Percentiles rank a stretch among this genome's conserved stretches.
Evolutionary conservation across 805 yeast genomes (phyloP).

Genomic region (Barnettozyma californica): DNA sequence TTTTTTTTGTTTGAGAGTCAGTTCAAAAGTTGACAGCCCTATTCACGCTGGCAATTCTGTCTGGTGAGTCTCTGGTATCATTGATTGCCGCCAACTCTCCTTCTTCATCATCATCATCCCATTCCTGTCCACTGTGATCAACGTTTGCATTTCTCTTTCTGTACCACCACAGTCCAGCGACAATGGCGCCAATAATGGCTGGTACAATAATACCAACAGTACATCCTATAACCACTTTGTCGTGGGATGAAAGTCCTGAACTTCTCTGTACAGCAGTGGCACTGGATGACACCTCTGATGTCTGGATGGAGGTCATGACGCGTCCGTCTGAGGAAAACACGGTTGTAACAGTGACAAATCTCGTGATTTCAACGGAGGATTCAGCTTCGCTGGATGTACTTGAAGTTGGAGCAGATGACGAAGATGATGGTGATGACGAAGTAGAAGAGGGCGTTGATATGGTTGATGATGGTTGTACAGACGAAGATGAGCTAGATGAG

Average conservation of each 20-base stretch:
- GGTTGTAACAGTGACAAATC: conserved; percentile 29
- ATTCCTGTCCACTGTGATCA: conserved; percentile 8
- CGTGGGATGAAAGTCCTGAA: conserved; percentile 42
- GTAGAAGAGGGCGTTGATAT: conserved; percentile 1
- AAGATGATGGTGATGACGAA: conserved; percentile 8
- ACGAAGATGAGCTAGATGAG: conserved; percentile 4
- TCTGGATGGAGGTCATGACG: conserved; percentile 26
- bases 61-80: not conserved
- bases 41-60: conserved; percentile 1
- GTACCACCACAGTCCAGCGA: conserved; percentile 1
- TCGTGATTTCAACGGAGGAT: conserved; percentile 5
- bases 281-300: conserved; percentile 22
- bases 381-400: conserved; percentile 9
- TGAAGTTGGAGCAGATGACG: conserved; percentile 9
- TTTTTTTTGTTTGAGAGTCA: not conserved
- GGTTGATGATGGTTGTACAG: conserved; percentile 4
- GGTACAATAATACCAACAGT: conserved; percentile 4
- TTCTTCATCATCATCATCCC: conserved; percentile 7
- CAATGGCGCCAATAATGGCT: not conserved
- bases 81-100: not conserved
- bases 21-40: conserved; percentile 3
- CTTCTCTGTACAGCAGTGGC: not conserved
- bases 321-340: conserved; percentile 27
- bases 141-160: conserved; percentile 4
- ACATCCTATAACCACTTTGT: conserved; percentile 32